Evolutionary conservation across 2,329 filamentous ascomycete genomes (phyloP).

Genomic region (Alternaria sp.): DNA sequence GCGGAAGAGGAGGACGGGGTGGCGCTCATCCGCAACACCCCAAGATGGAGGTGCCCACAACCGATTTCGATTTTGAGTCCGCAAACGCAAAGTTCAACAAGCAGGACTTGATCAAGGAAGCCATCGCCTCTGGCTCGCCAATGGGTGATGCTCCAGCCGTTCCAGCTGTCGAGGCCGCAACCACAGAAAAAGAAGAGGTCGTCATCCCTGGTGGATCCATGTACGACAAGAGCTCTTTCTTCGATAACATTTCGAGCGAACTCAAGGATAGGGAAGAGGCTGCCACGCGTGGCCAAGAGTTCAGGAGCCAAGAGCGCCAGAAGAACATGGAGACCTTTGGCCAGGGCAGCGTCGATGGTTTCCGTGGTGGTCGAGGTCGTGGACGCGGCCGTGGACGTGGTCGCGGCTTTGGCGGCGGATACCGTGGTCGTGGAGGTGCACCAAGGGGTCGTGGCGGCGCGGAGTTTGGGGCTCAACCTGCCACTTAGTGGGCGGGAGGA

Average conservation of each 20-base stretch:
- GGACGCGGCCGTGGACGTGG: constrained; percentile 71
- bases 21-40: constrained; percentile 51
- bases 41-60: constrained; percentile 87
- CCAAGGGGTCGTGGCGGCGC: constrained; percentile 39
- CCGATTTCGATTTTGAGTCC: constrained; percentile 91
- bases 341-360: constrained; percentile 91
- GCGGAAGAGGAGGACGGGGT: constrained; percentile 58
- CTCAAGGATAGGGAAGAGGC: constrained; percentile 86
- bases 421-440: constrained; percentile 58
- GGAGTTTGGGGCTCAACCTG: constrained; percentile 35
- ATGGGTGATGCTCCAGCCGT: constrained; percentile 56
- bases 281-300: constrained; percentile 75
- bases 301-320: constrained; percentile 90
- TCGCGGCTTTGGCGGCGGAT: constrained; percentile 57
- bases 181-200: constrained; percentile 57
- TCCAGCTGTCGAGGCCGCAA: constrained; percentile 44
- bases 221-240: constrained; percentile 93
- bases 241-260: constrained; percentile 98
- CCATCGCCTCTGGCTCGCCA: constrained; percentile 79
- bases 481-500: constrained; percentile 24
- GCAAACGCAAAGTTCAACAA: constrained; percentile 91
- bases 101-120: constrained; percentile 87
- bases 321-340: constrained; percentile 98
- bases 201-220: constrained; percentile 58
- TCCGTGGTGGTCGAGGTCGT: constrained; percentile 78